Conservation (phyloP, 2,329 filamentous ascomycete species). For the Calonectria montana region DNA sequence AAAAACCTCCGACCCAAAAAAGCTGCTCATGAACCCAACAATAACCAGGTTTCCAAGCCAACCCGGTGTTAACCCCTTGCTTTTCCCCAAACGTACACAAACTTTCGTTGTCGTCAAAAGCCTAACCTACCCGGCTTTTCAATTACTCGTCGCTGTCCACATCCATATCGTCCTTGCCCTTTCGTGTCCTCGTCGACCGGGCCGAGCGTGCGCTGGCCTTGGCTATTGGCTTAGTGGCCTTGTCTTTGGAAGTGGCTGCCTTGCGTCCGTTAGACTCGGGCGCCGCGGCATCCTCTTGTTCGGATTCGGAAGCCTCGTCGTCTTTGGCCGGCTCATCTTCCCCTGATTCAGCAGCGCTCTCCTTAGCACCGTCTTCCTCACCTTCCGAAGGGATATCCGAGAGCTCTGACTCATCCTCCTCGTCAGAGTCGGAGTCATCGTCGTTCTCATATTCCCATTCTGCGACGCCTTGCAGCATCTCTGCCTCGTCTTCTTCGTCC, state of each 20-base stretch:
- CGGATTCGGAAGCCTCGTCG: conserved; percentile 28
- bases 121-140: background rate
- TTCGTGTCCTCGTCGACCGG: conserved; percentile 42
- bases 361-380: conserved; percentile 22
- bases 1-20: conserved; percentile 10
- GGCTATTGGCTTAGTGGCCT: conserved; percentile 35
- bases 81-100: conserved; percentile 11
- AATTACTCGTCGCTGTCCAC: conserved; percentile 47
- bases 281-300: conserved; percentile 33
- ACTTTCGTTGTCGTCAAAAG: background rate
- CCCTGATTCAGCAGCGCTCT: conserved; percentile 25
- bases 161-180: conserved; percentile 49
- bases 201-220: conserved; percentile 42
- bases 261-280: conserved; percentile 42
- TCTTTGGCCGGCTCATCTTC: conserved; percentile 22
- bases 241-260: conserved; percentile 34
- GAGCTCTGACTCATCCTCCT: conserved; percentile 31
- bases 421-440: conserved; percentile 25
- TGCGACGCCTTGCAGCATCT: conserved; percentile 71
- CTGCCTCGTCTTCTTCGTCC: conserved; percentile 68
- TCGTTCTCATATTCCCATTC: conserved; percentile 64
- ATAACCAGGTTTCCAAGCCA: conserved; percentile 26
- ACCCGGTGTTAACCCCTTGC: conserved; percentile 3
- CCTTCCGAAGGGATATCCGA: conserved; percentile 35
- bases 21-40: conserved; percentile 19